Base-by-base conservation (phyloP, 1,284 basidiomycete species). In the Lignosus rhinocerotis region DNA sequence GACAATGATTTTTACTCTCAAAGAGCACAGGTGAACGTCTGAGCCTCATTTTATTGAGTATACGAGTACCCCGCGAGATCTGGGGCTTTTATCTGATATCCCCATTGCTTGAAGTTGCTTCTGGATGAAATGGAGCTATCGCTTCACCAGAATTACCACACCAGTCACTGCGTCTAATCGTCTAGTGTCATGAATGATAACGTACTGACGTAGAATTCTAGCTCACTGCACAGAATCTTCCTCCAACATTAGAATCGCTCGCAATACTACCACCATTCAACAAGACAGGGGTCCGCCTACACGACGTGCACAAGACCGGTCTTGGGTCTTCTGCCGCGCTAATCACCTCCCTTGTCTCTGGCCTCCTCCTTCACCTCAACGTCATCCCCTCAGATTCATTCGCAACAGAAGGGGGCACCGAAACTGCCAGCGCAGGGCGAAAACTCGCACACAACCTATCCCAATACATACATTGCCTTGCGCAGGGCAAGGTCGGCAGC, bases 1-100 rank as follows among this genome's bases (percentile, higher is more conserved):
- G 94, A 95, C 74, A 99, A 99, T 70, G 97, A 98, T 73, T 99
- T 98, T 69, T 99, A 99, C 76, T 97, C 95, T 2, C 96, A 99
- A 70, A 81, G 90, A 57, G 85, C 87, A 55, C 88, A 93, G 81
- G 93, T 92, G 61, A 62, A 4, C 21, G 16, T 25, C 36, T 12
- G 10, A 10, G 80, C 74, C 43, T 43, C n/a, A 6, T 14, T 39
- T 11, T 39, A 5, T 11, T n/a, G 36, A 39, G 14, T 39, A 12
- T 39, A 12, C 5, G 11, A 6, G 36, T 11, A 39, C n/a, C 6
- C n/a, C 5, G 14, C 11, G 14, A 38, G 36, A 14, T 39, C 14
- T n/a, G 36, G 36, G 3, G 12, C 9, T 39, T 14, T 3, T 25
- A 25, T 25, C 25, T 25, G 25, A 25, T 25, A 2, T 4, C 25